Base-by-base conservation (phyloP, 208 protist species). In the Trypanosoma theileri region DNA sequence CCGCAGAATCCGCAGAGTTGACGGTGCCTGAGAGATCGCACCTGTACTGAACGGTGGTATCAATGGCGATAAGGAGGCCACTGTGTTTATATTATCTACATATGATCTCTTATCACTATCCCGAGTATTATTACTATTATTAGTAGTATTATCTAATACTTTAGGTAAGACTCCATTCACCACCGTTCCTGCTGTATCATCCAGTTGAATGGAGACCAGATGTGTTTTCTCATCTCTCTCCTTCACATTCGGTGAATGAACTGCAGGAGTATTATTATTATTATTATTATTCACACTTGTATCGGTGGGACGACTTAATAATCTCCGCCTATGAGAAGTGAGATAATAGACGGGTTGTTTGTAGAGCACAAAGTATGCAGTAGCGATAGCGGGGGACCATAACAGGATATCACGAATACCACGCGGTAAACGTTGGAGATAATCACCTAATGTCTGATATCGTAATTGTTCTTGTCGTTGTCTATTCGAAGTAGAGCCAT, bases 261-360 rank as follows among this genome's bases (percentile, higher is more conserved):
- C 28, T 35, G 28, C 28, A 35, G 6, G 4, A 14, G 57, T 44
- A 46, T 19, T 62, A 46, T 51, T 62, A 46, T 28, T 65, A 51
- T 46, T 51, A n/a, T 65, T 52, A 56, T 44, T 40, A 56, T 14
- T 31, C 4, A 12, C 11, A 56, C 22, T 40, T 14, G 28, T 14
- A 41, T 16, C 48, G 12, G 21, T 40, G 24, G 67, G 70, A 24
- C 62, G 70, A 45, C 61, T 59, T 28, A 75, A 35, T 50, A 75
- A 26, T 76, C 57, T 78, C 17, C 58, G 60, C 60, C 85, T 68
- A 7, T 69, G 73, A 19, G 70, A 75, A 0, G 80, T 72, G 46
- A 85, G 61, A 67, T 83, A 92, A 66, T 89, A 92, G 10, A 28
- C 31, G 2, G 75, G 59, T 24, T 85, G 80, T 59, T 88, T 80